A percentile compares a stretch with the other conserved stretches of the same genome.
These are phyloP conservation scores for Mycosphaerelloides madeirae DNA, from an alignment of 2,329 filamentous ascomycete genomes.

Conservation along the genomic window DNA sequence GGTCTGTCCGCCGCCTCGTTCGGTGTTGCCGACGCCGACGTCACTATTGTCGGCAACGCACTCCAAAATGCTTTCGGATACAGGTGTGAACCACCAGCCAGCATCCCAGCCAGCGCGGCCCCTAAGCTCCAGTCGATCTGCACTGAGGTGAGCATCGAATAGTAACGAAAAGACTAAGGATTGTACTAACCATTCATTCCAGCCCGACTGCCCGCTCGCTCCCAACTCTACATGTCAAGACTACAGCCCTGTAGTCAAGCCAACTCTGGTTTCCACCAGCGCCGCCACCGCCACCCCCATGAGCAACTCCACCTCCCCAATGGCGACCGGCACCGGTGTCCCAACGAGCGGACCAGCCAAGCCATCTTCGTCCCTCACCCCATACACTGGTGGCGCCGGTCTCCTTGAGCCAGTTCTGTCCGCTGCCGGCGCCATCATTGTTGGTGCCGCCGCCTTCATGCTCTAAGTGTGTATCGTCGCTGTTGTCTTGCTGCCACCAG, in stretches of 20 bases:
- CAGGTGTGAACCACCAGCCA: slow-evolving; percentile 46
- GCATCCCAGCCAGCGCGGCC: slow-evolving; percentile 44
- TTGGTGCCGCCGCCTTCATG: slow-evolving; percentile 9
- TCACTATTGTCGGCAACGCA: slow-evolving; percentile 45
- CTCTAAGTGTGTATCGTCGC: slow-evolving; percentile 5
- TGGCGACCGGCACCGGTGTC: slow-evolving; percentile 3
- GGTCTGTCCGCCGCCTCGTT: slow-evolving; percentile 54
- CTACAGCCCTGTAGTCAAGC: slow-evolving; percentile 35
- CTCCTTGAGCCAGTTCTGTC: slow-evolving; percentile 5
- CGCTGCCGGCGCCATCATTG: slow-evolving; percentile 4
- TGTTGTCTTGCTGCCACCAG: too few species aligned
- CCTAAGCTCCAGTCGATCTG: slow-evolving; percentile 54
- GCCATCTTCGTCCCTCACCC: slow-evolving; percentile 4
- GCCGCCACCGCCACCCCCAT: neutral
- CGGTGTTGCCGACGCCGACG: slow-evolving; percentile 53
- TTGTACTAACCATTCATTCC: neutral
- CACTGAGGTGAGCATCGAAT: slow-evolving; percentile 35
- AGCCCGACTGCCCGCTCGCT: slow-evolving; percentile 45
- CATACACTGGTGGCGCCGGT: slow-evolving; percentile 13
- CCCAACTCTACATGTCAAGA: slow-evolving; percentile 43
- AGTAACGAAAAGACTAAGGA: too few species aligned
- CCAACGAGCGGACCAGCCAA: neutral
- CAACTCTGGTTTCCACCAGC: slow-evolving; percentile 6
- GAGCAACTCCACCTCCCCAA: slow-evolving; percentile 1
- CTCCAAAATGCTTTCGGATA: slow-evolving; percentile 51